Conservation (phyloP, 108 stramenopile genomes). For the Cyclotella sp. region DNA sequence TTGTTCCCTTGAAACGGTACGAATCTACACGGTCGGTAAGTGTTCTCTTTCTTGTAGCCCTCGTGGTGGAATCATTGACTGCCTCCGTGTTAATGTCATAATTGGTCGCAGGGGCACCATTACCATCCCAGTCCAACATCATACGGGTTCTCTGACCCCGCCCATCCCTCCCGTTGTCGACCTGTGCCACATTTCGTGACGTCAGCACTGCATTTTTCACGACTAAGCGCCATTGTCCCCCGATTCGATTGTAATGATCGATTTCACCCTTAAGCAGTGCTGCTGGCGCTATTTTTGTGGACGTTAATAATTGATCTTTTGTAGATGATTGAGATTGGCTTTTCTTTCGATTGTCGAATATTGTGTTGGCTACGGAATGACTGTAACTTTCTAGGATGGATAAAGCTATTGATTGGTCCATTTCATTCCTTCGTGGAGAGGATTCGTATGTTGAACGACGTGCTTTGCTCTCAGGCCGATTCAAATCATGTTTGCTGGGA, state of each 20-base stretch:
- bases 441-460: background rate
- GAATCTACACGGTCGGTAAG: background rate
- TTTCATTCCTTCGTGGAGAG: background rate
- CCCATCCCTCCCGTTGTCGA: constrained; percentile 39
- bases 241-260: constrained; percentile 51
- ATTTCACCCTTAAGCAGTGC: constrained; percentile 48
- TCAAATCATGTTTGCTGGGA: background rate
- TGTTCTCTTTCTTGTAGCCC: background rate
- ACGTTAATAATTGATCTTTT: background rate
- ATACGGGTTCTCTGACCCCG: constrained; percentile 16
- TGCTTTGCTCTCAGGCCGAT: background rate
- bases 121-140: constrained; percentile 39
- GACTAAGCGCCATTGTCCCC: constrained; percentile 51
- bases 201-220: constrained; percentile 44
- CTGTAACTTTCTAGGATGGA: constrained; percentile 44
- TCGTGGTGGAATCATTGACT: background rate
- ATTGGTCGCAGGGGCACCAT: background rate
- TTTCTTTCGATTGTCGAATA: constrained; percentile 29
- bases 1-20: constrained; percentile 30
- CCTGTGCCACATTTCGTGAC: constrained; percentile 8
- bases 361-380: constrained; percentile 34
- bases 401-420: constrained; percentile 28
- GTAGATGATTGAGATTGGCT: background rate
- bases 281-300: constrained; percentile 1
- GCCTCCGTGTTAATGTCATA: constrained; percentile 12